Conservation (phyloP, 169 alveolate genomes). For the Theileria annulata region DNA sequence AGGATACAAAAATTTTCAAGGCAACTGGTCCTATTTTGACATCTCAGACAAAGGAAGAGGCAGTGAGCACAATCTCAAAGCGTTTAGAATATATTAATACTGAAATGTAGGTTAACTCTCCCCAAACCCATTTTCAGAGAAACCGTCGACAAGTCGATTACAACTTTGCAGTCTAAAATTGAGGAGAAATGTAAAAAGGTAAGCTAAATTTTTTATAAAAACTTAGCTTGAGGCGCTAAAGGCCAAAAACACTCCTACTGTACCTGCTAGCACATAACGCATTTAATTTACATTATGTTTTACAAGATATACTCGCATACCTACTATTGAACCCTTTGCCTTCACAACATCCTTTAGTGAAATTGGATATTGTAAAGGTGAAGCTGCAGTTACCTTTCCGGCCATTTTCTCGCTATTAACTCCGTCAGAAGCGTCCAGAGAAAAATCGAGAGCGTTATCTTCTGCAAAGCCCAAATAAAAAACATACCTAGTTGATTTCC, state of each 20-base stretch:
- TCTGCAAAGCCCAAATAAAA: constrained; percentile 34
- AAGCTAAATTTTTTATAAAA: background rate
- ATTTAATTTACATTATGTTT: constrained; percentile 6
- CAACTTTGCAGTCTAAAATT: constrained; percentile 32
- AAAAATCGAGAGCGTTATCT: constrained; percentile 8
- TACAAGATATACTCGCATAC: constrained; percentile 54
- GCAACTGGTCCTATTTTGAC: constrained; percentile 60
- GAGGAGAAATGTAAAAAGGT: constrained; percentile 58
- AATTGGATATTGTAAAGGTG: background rate
- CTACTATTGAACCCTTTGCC: constrained; percentile 47
- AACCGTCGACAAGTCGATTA: constrained; percentile 38
- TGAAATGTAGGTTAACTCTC: constrained; percentile 30
- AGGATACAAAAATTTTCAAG: constrained; percentile 62
- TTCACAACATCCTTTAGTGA: constrained; percentile 42
- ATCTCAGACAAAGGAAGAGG: constrained; percentile 57
- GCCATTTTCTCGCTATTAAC: background rate
- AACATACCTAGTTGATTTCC: constrained; percentile 22
- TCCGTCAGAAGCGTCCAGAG: constrained; percentile 24
- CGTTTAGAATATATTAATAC: constrained; percentile 58
- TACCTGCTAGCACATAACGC: constrained; percentile 31
- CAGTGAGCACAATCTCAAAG: constrained; percentile 54
- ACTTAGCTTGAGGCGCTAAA: background rate
- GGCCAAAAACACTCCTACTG: constrained; percentile 21
- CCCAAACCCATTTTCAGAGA: constrained; percentile 16
- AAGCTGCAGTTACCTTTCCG: background rate